Evolutionary conservation across 202 grass and related monocot genomes (phyloP).

Genomic region (Setaria viridis): DNA sequence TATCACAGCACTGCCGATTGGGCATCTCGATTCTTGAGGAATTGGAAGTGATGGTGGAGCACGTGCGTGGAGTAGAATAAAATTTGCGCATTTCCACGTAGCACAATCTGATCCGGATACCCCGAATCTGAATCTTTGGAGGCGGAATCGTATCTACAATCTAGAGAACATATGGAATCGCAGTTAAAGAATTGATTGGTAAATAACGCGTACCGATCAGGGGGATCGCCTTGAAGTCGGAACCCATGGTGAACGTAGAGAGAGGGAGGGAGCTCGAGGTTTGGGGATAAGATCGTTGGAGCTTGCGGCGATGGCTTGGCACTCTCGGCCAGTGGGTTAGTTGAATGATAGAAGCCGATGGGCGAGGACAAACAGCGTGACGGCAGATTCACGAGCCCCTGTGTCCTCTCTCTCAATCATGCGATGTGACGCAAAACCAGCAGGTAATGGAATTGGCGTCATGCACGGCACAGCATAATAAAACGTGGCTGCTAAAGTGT

Average conservation of each 20-base stretch:
- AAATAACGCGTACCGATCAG: conserved; percentile 55
- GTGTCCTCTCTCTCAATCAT: neutral
- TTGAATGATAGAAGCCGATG: neutral
- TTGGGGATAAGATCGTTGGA: conserved; percentile 23
- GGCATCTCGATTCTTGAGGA: neutral
- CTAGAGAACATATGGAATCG: neutral
- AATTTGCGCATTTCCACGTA: neutral
- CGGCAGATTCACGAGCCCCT: neutral
- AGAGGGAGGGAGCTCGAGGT: neutral
- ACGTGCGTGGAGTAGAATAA: no score
- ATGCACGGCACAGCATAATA: neutral
- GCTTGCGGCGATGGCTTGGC: neutral
- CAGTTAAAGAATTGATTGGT: neutral
- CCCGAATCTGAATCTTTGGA: conserved; percentile 34
- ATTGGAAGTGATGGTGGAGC: no score
- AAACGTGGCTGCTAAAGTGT: neutral
- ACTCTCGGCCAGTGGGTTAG: neutral
- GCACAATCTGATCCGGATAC: neutral
- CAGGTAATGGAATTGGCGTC: neutral
- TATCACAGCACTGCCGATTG: neutral
- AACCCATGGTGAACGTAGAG: conserved; percentile 47
- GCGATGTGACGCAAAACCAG: neutral
- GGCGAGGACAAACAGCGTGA: neutral
- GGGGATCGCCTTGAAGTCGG: conserved; percentile 78
- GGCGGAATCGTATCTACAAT: neutral